Conservation (phyloP, 2,329 filamentous ascomycete species). For the Phoma herbarum region DNA sequence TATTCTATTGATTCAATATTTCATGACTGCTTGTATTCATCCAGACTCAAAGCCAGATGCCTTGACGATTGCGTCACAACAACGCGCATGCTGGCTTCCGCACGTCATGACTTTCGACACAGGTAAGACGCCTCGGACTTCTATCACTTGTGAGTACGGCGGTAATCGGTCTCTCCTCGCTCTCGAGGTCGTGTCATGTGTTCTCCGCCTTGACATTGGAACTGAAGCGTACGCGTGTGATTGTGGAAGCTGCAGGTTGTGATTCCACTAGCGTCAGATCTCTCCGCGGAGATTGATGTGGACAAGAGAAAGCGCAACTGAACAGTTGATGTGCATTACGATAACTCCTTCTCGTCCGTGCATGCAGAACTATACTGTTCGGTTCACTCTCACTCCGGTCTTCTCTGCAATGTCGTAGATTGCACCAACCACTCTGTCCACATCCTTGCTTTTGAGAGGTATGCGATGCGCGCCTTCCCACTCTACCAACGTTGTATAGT, state of each 20-base stretch:
- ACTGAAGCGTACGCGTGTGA: neutral
- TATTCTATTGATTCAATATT: neutral
- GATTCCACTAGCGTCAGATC: neutral
- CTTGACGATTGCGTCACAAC: conserved; percentile 14
- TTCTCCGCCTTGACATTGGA: neutral
- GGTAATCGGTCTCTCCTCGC: neutral
- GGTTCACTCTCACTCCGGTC: conserved; percentile 54
- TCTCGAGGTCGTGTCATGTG: neutral
- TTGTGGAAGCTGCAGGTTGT: neutral
- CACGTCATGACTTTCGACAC: conserved; percentile 13
- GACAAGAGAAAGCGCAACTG: neutral
- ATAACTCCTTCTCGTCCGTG: neutral
- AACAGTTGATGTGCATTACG: neutral
- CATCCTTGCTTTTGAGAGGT: conserved; percentile 72
- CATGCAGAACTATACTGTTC: conserved; percentile 33
- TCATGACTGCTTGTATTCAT: neutral
- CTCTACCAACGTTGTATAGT: conserved; percentile 67
- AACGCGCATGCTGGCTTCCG: neutral
- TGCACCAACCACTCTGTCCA: conserved; percentile 63
- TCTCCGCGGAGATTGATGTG: neutral
- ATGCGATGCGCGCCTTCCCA: conserved; percentile 79
- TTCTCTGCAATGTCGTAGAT: conserved; percentile 62
- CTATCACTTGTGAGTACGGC: neutral
- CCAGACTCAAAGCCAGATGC: neutral
- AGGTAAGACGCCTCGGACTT: neutral